Conservation (phyloP, 768 basidiomycete species). For the Tylopilus balloui region DNA sequence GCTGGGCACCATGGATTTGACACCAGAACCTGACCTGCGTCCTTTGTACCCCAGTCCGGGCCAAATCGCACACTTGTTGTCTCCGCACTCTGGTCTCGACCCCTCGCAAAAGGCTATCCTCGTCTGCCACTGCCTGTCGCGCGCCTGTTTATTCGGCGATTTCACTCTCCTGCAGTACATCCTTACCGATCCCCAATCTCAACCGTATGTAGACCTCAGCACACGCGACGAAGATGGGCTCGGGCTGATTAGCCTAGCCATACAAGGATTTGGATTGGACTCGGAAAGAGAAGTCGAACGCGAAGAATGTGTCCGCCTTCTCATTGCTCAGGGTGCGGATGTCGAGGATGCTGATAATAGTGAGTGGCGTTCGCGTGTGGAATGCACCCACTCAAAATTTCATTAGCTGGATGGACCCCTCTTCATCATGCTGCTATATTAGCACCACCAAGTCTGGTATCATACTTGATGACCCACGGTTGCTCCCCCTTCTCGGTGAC, state of each 20-base stretch:
- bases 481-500: slow-evolving; percentile 80
- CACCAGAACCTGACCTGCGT: slow-evolving; percentile 74
- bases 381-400: slow-evolving; percentile 4
- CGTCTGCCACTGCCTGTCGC: slow-evolving; percentile 66
- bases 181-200: slow-evolving; percentile 62
- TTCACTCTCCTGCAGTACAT: slow-evolving; percentile 67
- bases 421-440: slow-evolving; percentile 88
- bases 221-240: slow-evolving; percentile 83
- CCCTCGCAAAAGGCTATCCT: slow-evolving; percentile 66
- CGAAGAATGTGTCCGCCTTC: slow-evolving; percentile 81
- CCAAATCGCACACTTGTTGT: slow-evolving; percentile 59
- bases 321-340: slow-evolving; percentile 76
- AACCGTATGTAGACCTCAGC: slow-evolving; percentile 60
- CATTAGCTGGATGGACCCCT: slow-evolving; percentile 88
- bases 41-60: slow-evolving; percentile 70
- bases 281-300: slow-evolving; percentile 82
- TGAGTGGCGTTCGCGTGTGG: slow-evolving; percentile 29
- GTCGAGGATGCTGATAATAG: slow-evolving; percentile 58
- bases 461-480: slow-evolving; percentile 89
- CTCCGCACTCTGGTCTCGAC: slow-evolving; percentile 61
- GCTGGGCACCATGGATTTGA: slow-evolving; percentile 46
- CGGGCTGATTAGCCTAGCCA: slow-evolving; percentile 69
- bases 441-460: slow-evolving; percentile 86
- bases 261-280: slow-evolving; percentile 80
- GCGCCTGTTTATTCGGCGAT: slow-evolving; percentile 78